Percentiles rank a stretch among this genome's conserved stretches.
These are phyloP conservation scores for Ceratocystis ficicola DNA, from an alignment of 2,329 filamentous ascomycete species.

Conservation along the genomic window DNA sequence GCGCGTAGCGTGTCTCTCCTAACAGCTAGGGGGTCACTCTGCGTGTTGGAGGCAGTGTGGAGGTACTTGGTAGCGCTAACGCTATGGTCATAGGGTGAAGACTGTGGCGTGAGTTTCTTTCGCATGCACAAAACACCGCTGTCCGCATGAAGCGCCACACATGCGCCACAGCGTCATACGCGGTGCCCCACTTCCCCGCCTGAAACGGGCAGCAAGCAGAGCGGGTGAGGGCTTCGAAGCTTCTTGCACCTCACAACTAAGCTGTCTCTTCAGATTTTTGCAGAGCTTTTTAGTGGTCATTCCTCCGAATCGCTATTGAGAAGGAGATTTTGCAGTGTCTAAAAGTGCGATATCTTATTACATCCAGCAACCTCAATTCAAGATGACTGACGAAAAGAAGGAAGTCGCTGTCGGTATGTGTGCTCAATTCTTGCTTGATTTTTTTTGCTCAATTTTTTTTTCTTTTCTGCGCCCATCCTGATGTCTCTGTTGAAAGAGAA, in stretches of 20 bases:
- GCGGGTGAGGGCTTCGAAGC: conserved; percentile 18
- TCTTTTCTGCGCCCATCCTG: neutral
- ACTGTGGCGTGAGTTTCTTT: neutral
- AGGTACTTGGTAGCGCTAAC: conserved; percentile 14
- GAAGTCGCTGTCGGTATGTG: conserved; percentile 30
- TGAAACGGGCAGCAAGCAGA: conserved; percentile 18
- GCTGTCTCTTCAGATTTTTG: conserved; percentile 22
- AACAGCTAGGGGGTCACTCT: conserved; percentile 6
- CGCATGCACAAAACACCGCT: neutral
- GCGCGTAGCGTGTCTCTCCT: conserved; percentile 21
- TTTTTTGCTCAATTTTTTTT: neutral
- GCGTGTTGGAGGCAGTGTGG: neutral
- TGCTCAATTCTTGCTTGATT: conserved; percentile 21
- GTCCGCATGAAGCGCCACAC: conserved; percentile 12
- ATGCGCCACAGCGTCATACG: conserved; percentile 20
- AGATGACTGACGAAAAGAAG: conserved; percentile 36
- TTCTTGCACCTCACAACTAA: conserved; percentile 17
- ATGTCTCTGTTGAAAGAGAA: neutral
- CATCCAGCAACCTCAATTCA: conserved; percentile 24
- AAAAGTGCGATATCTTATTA: conserved; percentile 18
- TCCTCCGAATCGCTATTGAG: conserved; percentile 21
- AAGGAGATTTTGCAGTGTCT: conserved; percentile 17
- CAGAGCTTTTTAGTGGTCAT: conserved; percentile 18
- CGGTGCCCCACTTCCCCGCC: conserved; percentile 21
- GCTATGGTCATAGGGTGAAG: neutral